phyloP scores from a whole-genome alignment of 306 rosid species.

The Lithocarpus polystachyus region DNA sequence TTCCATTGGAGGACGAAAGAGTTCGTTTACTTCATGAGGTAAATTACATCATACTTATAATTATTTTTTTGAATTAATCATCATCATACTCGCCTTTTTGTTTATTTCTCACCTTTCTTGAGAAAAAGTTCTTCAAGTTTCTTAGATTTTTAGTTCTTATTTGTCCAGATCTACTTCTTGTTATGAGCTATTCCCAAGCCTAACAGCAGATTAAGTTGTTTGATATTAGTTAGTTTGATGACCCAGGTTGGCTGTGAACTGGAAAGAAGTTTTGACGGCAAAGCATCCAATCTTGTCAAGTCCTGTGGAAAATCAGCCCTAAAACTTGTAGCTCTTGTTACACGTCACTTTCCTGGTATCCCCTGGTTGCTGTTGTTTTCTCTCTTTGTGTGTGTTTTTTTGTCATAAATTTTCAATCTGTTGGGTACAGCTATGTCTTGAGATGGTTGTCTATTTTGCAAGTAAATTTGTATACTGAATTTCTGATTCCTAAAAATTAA shows the following conservation, averaged over 20 bases:
- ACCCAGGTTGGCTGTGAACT: conserved; percentile 62
- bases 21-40: conserved; percentile 94
- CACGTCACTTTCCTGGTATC: conserved; percentile 92
- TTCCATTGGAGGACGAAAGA: conserved; percentile 96
- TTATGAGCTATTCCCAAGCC: conserved; percentile 7
- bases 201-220: neutral
- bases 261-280: conserved; percentile 75
- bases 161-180: conserved; percentile 10
- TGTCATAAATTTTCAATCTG: neutral
- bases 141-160: neutral
- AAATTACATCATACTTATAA: neutral
- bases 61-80: conserved; percentile 8
- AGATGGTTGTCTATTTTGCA: neutral
- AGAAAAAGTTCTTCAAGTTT: neutral
- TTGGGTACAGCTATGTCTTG: neutral
- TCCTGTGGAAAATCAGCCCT: conserved; percentile 84
- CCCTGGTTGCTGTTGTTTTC: neutral
- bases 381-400: neutral
- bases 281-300: conserved; percentile 77
- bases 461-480: conserved; percentile 17
- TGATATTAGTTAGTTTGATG: conserved; percentile 6
- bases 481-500: conserved; percentile 16
- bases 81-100: neutral
- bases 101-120: neutral
- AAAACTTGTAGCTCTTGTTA: conserved; percentile 80